Conservation (phyloP, 2,329 filamentous ascomycete species). For the Alternaria viburni region DNA sequence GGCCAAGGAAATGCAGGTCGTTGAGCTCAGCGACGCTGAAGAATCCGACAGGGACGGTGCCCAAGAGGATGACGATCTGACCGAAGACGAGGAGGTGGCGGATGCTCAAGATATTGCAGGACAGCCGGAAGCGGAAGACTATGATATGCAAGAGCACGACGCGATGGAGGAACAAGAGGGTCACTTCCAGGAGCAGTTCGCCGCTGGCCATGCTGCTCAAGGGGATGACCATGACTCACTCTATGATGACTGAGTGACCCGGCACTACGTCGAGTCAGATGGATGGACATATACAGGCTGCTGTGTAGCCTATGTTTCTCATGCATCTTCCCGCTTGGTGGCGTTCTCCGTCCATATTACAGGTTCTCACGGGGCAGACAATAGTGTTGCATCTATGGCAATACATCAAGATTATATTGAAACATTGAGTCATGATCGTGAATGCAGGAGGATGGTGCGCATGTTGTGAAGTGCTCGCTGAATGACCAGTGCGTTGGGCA, state of each 20-base stretch:
- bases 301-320: background rate
- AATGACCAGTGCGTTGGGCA: background rate
- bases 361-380: background rate
- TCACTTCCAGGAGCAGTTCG: slow-evolving; percentile 36
- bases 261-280: background rate
- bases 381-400: background rate
- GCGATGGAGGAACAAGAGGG: slow-evolving; percentile 13
- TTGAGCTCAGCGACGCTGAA: slow-evolving; percentile 15
- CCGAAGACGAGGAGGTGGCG: background rate
- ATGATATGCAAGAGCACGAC: slow-evolving; percentile 1
- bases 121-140: slow-evolving; percentile 4
- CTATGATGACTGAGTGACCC: slow-evolving; percentile 25
- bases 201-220: slow-evolving; percentile 16
- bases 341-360: background rate
- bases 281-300: background rate
- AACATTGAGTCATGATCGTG: background rate
- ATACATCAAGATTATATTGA: background rate
- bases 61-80: background rate
- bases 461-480: background rate
- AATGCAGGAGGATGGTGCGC: background rate
- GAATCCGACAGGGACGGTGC: background rate
- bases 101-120: background rate
- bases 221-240: slow-evolving; percentile 28
- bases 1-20: slow-evolving; percentile 21
- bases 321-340: background rate